Percentiles rank a stretch among this genome's conserved stretches.
Evolutionary conservation across 192 early-diverging fungal species (phyloP).

Genomic region (Umbelopsis vinacea): DNA sequence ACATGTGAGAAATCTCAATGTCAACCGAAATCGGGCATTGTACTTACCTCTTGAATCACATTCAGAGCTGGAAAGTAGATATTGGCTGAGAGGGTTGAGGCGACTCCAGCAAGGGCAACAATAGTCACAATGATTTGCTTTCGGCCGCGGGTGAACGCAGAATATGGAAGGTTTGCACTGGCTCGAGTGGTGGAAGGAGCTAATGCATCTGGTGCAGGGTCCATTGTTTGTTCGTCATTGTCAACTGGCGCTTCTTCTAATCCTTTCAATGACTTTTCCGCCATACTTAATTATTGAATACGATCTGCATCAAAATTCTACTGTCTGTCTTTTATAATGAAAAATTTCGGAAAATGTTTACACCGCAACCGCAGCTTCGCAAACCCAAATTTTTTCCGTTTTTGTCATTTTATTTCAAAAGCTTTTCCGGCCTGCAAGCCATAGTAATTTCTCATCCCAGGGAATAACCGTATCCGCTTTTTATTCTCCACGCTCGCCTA

Average conservation of each 20-base stretch:
- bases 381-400: too few relatives aligned
- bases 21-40: too few relatives aligned
- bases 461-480: too few relatives aligned
- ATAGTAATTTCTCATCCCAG: too few relatives aligned
- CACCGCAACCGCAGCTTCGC: too few relatives aligned
- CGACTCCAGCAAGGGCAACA: conserved; percentile 38
- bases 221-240: not conserved
- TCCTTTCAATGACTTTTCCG: not conserved
- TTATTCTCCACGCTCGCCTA: too few relatives aligned
- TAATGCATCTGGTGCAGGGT: not conserved
- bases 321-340: too few relatives aligned
- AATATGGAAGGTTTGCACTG: conserved; percentile 1
- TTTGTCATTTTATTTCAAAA: too few relatives aligned
- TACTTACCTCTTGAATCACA: conserved; percentile 21
- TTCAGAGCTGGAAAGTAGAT: conserved; percentile 36
- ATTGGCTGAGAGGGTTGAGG: conserved; percentile 31
- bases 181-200: not conserved
- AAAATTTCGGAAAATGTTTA: too few relatives aligned
- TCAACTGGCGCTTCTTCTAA: not conserved
- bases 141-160: conserved; percentile 15
- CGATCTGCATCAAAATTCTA: not conserved
- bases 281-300: not conserved
- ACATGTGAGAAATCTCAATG: too few relatives aligned
- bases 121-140: conserved; percentile 41
- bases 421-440: too few relatives aligned